A percentile compares a stretch with the other conserved stretches of the same genome.
Evolutionary conservation across 1,139 yeast genomes (phyloP).

Genomic region (Kodamaea sp.): DNA sequence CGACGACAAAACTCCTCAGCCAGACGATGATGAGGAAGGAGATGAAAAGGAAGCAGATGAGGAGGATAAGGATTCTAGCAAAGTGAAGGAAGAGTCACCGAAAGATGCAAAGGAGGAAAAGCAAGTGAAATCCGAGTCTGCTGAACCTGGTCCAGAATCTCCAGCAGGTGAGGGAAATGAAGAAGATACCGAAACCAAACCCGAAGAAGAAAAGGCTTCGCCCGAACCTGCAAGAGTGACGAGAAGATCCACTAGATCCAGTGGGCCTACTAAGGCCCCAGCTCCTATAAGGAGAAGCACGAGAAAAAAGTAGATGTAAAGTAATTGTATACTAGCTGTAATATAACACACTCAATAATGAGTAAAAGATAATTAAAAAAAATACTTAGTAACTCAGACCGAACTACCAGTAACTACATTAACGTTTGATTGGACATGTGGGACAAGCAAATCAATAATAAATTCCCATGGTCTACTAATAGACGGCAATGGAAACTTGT

Average conservation of each 20-base stretch:
- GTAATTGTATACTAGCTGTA: conserved; percentile 2
- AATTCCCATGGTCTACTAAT: no score
- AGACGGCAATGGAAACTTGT: no score
- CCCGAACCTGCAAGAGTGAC: conserved; percentile 11
- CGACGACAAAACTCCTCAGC: background rate
- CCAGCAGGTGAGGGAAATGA: background rate
- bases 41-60: conserved; percentile 7
- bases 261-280: conserved; percentile 16
- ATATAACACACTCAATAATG: no score
- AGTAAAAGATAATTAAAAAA: no score
- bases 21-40: conserved; percentile 2
- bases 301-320: conserved; percentile 21
- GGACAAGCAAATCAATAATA: no score
- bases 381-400: no score
- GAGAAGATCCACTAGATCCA: conserved; percentile 27
- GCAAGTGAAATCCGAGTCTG: conserved; percentile 11
- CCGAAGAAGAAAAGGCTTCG: conserved; percentile 3
- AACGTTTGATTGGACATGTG: no score
- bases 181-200: background rate
- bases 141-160: conserved; percentile 6
- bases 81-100: conserved; percentile 9
- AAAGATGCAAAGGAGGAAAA: conserved; percentile 2
- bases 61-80: conserved; percentile 7
- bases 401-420: no score
- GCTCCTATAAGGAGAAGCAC: conserved; percentile 28